These are phyloP conservation scores for Gyrodon lividus DNA, from an alignment of 768 basidiomycete species.

Conservation along the genomic window DNA sequence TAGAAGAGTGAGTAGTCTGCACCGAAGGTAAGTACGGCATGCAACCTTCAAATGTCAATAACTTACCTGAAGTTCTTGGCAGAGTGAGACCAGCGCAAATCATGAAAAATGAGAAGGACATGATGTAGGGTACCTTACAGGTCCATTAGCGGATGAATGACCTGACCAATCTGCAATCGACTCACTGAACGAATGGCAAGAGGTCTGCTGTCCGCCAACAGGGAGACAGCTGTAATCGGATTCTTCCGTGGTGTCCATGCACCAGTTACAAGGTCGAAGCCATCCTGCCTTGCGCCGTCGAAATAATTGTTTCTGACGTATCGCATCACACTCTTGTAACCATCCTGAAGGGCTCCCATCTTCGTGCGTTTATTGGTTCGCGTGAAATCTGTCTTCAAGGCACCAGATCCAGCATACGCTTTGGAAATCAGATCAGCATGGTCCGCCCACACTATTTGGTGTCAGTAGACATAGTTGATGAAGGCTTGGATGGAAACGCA, in stretches of 20 bases:
- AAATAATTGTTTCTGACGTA: constrained; percentile 97
- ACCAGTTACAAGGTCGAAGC: constrained; percentile 92
- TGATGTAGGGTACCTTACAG: constrained; percentile 75
- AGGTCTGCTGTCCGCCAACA: constrained; percentile 80
- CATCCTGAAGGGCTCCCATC: constrained; percentile 80
- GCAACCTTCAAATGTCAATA: not conserved
- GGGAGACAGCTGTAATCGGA: constrained; percentile 64
- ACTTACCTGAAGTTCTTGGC: constrained; percentile 82
- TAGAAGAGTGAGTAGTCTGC: constrained; percentile 83
- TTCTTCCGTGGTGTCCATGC: constrained; percentile 83
- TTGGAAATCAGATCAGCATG: constrained; percentile 89
- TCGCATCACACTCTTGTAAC: constrained; percentile 76
- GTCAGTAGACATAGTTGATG: constrained; percentile 6
- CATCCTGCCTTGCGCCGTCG: constrained; percentile 92
- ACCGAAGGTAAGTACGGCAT: constrained; percentile 2
- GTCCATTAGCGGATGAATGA: constrained; percentile 2
- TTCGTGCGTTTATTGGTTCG: constrained; percentile 87
- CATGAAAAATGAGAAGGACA: constrained; percentile 84
- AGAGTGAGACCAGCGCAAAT: constrained; percentile 82
- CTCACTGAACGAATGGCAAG: constrained; percentile 79
- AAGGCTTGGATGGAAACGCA: constrained; percentile 39
- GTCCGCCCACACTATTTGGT: constrained; percentile 86
- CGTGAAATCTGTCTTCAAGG: constrained; percentile 95
- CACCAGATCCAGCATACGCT: constrained; percentile 94
- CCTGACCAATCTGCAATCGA: constrained; percentile 11